Conservation (phyloP, 495 filamentous ascomycete species). For the Hypomontagnella monticulosa region DNA sequence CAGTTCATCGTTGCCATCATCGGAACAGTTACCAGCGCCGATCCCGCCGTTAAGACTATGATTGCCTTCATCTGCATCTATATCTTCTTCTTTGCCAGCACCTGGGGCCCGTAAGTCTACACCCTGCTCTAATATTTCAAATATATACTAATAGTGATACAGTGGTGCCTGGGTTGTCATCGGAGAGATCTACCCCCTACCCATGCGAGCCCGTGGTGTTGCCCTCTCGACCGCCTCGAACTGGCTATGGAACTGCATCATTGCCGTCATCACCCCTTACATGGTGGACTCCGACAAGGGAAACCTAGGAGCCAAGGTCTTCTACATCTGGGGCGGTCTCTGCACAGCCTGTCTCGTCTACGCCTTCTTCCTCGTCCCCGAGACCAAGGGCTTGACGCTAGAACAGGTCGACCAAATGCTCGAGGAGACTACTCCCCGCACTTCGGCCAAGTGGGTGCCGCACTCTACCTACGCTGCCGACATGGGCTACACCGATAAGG, state of each 20-base stretch:
- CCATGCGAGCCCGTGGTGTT: slow-evolving; percentile 83
- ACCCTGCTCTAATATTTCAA: slow-evolving; percentile 37
- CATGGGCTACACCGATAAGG: slow-evolving; percentile 52
- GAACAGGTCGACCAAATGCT: slow-evolving; percentile 93
- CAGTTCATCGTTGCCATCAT: slow-evolving; percentile 81
- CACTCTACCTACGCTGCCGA: slow-evolving; percentile 73
- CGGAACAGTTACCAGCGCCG: slow-evolving; percentile 64
- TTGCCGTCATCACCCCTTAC: slow-evolving; percentile 78
- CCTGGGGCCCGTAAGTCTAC: slow-evolving; percentile 71
- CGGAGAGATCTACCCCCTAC: slow-evolving; percentile 87
- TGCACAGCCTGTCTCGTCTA: slow-evolving; percentile 73
- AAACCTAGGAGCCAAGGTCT: slow-evolving; percentile 77
- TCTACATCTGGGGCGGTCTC: slow-evolving; percentile 81
- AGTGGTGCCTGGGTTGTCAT: slow-evolving; percentile 80
- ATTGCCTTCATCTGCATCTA: slow-evolving; percentile 85
- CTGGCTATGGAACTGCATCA: slow-evolving; percentile 80
- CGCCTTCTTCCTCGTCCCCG: slow-evolving; percentile 82
- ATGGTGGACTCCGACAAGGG: slow-evolving; percentile 70
- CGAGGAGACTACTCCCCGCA: slow-evolving; percentile 79
- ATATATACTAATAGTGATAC: slow-evolving; percentile 46
- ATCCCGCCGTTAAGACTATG: slow-evolving; percentile 68
- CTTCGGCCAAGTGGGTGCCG: slow-evolving; percentile 75
- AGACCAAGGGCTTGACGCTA: slow-evolving; percentile 87
- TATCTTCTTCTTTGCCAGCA: slow-evolving; percentile 83
- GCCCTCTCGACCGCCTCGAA: slow-evolving; percentile 84